These are phyloP conservation scores for Aspergillus phoenicis DNA, from an alignment of 2,329 filamentous ascomycete genomes.

Conservation along the genomic window DNA sequence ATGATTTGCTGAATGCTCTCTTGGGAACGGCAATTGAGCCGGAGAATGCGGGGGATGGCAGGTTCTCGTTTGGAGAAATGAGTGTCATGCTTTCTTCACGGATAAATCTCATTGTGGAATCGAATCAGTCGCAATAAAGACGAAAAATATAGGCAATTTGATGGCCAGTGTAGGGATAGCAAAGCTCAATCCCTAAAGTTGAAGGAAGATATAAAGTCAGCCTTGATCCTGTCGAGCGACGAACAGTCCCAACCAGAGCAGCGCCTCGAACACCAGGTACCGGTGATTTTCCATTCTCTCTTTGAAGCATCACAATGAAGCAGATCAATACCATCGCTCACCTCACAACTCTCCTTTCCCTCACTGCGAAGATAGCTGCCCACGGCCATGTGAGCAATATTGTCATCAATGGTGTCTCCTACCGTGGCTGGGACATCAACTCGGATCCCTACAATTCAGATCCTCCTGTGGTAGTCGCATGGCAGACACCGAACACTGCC, in stretches of 20 bases:
- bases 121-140: background rate
- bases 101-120: background rate
- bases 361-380: background rate
- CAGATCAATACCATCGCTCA: background rate
- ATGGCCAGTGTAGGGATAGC: background rate
- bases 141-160: background rate
- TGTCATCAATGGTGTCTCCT: constrained; percentile 24
- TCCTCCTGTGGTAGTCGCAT: constrained; percentile 51
- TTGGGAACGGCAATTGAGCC: background rate
- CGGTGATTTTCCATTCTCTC: background rate
- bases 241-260: background rate
- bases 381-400: constrained; percentile 24
- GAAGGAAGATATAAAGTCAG: background rate
- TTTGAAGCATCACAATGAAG: background rate
- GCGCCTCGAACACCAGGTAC: background rate
- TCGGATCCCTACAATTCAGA: constrained; percentile 34
- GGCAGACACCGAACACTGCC: constrained; percentile 54
- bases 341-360: background rate
- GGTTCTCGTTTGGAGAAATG: background rate
- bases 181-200: no score
- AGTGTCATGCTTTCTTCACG: background rate
- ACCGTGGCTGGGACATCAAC: constrained; percentile 32
- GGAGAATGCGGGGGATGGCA: no score
- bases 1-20: background rate
- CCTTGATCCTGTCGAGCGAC: background rate